These are phyloP conservation scores for Penicillium sp. DNA, from an alignment of 2,329 filamentous ascomycete species.

Conservation along the genomic window DNA sequence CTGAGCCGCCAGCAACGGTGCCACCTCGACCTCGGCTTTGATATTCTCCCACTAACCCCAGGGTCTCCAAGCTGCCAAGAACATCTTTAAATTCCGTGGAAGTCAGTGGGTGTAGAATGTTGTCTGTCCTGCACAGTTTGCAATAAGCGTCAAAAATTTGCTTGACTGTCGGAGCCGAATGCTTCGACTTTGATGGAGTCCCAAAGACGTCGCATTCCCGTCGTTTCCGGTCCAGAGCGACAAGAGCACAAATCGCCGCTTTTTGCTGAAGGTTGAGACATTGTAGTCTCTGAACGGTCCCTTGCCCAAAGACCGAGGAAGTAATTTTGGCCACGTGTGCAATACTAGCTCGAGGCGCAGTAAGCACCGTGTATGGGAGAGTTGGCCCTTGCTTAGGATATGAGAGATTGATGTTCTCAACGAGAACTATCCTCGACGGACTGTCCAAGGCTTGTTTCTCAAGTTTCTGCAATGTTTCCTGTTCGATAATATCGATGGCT, in stretches of 20 bases:
- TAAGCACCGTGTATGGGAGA: conserved; percentile 70
- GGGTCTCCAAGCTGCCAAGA: conserved; percentile 82
- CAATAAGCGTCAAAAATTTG: conserved; percentile 83
- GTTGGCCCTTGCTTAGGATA: conserved; percentile 51
- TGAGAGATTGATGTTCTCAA: conserved; percentile 78
- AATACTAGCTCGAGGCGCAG: conserved; percentile 85
- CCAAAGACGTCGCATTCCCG: conserved; percentile 48
- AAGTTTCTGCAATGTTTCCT: conserved; percentile 77
- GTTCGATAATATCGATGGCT: conserved; percentile 86
- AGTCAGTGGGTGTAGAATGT: conserved; percentile 86
- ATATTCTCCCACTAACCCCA: conserved; percentile 76
- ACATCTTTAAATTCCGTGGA: conserved; percentile 95
- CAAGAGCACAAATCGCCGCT: conserved; percentile 85
- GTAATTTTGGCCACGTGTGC: conserved; percentile 91
- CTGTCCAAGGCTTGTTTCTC: conserved; percentile 64
- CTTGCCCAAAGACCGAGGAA: conserved; percentile 86
- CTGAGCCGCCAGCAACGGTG: conserved; percentile 55
- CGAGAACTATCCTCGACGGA: conserved; percentile 76
- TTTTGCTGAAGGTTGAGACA: conserved; percentile 95
- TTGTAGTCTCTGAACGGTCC: conserved; percentile 80
- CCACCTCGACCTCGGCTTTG: conserved; percentile 72
- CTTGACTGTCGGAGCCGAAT: conserved; percentile 77
- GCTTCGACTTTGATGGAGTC: conserved; percentile 65
- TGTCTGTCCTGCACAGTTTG: conserved; percentile 80
- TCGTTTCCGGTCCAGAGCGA: conserved; percentile 79